A percentile compares a stretch with the other conserved stretches of the same genome.
Conservation (phyloP, 495 filamentous ascomycete species). For the Tuber calosporum region DNA sequence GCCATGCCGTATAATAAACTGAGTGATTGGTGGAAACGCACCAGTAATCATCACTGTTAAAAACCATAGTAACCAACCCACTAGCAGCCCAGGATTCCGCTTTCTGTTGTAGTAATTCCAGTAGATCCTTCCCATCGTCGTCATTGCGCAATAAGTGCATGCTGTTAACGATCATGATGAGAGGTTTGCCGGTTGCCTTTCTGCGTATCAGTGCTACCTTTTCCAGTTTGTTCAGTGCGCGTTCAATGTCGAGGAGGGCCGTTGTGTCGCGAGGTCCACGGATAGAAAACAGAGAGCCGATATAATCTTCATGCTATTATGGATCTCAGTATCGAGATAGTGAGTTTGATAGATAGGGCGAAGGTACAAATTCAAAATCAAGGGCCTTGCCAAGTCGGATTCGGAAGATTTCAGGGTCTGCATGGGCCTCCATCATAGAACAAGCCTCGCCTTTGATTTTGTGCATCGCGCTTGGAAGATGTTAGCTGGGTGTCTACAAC, state of each 20-base stretch:
- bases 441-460: constrained; percentile 78
- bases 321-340: constrained; percentile 27
- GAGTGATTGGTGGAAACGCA: constrained; percentile 1
- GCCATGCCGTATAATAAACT: neutral
- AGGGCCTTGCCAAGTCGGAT: constrained; percentile 84
- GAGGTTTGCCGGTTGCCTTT: constrained; percentile 51
- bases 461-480: constrained; percentile 58
- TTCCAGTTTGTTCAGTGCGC: constrained; percentile 94
- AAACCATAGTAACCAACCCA: constrained; percentile 78
- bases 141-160: constrained; percentile 85
- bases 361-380: constrained; percentile 72
- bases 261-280: constrained; percentile 85
- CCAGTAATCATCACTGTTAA: constrained; percentile 97
- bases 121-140: constrained; percentile 78
- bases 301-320: constrained; percentile 64
- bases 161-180: constrained; percentile 85
- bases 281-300: constrained; percentile 89
- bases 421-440: constrained; percentile 92
- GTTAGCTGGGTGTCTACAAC: constrained; percentile 8
- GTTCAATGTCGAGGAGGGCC: constrained; percentile 85
- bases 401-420: constrained; percentile 89
- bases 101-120: constrained; percentile 90
- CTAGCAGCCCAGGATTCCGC: constrained; percentile 93
- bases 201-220: constrained; percentile 75
- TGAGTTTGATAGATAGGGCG: neutral